These are phyloP conservation scores for Crotalaria pallida DNA, from an alignment of 306 rosid species.

Conservation along the genomic window DNA sequence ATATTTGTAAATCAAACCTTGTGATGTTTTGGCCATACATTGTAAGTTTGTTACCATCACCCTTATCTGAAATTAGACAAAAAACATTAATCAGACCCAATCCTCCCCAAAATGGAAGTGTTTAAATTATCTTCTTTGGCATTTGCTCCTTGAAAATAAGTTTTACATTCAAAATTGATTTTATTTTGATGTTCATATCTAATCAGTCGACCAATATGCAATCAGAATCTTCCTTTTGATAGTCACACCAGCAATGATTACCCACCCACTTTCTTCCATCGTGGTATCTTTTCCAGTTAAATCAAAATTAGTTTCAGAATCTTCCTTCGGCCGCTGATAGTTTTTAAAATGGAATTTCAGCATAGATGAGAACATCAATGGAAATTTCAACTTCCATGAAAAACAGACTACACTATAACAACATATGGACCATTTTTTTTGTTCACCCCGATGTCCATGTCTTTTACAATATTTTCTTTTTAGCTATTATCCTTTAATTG, in stretches of 20 bases:
- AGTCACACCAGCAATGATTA: background rate
- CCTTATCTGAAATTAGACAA: background rate
- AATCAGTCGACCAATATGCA: background rate
- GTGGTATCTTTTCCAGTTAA: background rate
- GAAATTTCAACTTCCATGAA: background rate
- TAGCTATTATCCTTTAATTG: background rate
- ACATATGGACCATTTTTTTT: background rate
- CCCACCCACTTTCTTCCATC: background rate
- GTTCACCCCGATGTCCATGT: background rate
- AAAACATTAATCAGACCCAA: background rate
- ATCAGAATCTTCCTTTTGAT: background rate
- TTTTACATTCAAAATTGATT: slow-evolving; percentile 2
- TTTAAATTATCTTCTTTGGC: slow-evolving; percentile 2
- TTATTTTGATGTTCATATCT: background rate
- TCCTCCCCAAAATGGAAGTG: background rate
- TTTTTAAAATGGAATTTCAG: slow-evolving; percentile 3
- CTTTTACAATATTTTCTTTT: background rate
- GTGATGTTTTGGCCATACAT: slow-evolving; percentile 4
- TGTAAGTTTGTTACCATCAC: background rate
- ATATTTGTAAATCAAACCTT: slow-evolving; percentile 10
- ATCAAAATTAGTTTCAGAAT: background rate
- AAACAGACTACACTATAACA: background rate
- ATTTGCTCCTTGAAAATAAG: background rate
- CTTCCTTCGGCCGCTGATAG: background rate
- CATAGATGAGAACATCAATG: background rate